These are phyloP conservation scores for Tothia fuscella DNA, from an alignment of 2,329 filamentous ascomycete genomes.

Conservation along the genomic window DNA sequence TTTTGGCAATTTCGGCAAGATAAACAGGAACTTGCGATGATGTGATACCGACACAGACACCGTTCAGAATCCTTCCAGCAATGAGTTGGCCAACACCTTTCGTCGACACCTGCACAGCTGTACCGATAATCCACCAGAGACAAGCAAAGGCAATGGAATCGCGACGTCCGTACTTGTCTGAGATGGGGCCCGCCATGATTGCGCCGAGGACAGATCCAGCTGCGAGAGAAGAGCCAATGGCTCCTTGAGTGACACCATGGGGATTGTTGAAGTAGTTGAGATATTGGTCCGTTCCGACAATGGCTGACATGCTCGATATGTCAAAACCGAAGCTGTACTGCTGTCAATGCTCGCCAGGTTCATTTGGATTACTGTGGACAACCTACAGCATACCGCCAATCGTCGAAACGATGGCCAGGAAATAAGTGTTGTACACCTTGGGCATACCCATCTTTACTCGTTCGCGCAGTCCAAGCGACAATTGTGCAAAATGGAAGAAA, in stretches of 20 bases:
- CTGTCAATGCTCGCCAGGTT: too few species aligned
- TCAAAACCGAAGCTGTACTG: constrained; percentile 76
- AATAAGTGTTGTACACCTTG: constrained; percentile 11
- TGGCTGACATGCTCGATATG: constrained; percentile 58
- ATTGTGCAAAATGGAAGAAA: too few species aligned
- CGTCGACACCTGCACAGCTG: constrained; percentile 48
- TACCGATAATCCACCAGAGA: constrained; percentile 49
- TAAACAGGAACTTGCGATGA: constrained; percentile 59
- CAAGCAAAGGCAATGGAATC: constrained; percentile 37
- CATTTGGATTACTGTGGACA: too few species aligned
- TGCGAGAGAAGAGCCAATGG: constrained; percentile 59
- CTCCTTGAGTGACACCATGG: constrained; percentile 46
- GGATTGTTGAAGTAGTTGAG: constrained; percentile 60
- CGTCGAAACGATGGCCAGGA: constrained; percentile 8
- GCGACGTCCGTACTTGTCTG: constrained; percentile 45
- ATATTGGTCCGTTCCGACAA: constrained; percentile 55
- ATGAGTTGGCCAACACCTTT: constrained; percentile 62
- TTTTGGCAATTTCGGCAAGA: constrained; percentile 52
- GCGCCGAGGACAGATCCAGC: constrained; percentile 58
- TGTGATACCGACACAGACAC: constrained; percentile 61
- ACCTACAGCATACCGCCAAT: constrained; percentile 11
- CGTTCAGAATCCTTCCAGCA: constrained; percentile 55
- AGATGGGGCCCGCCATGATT: constrained; percentile 45
- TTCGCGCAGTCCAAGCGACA: too few species aligned
- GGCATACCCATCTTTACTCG: too few species aligned